Conservation (phyloP, 768 basidiomycete genomes). For the Terana coerulea region DNA sequence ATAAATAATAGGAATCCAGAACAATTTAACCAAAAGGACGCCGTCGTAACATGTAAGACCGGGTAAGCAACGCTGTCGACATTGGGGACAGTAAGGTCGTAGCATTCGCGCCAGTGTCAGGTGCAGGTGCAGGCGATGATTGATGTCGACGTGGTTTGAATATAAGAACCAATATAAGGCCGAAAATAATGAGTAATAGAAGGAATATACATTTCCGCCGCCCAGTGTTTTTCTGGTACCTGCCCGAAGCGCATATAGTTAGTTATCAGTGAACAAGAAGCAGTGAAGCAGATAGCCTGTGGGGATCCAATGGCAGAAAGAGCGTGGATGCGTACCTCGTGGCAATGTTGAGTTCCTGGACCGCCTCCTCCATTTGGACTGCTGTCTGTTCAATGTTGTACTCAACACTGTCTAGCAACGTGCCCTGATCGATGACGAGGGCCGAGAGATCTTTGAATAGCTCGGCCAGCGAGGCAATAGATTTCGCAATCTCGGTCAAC, state of each 20-base stretch:
- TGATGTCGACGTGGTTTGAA: slow-evolving; percentile 79
- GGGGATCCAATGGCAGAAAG: neutral
- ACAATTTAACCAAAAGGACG: slow-evolving; percentile 11
- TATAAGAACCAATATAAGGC: slow-evolving; percentile 81
- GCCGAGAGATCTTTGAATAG: slow-evolving; percentile 93
- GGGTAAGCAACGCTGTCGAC: neutral
- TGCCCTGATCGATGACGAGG: slow-evolving; percentile 97
- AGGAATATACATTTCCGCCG: slow-evolving; percentile 92
- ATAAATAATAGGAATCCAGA: slow-evolving; percentile 2
- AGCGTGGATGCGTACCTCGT: slow-evolving; percentile 54
- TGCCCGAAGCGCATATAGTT: slow-evolving; percentile 26
- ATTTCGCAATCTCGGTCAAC: slow-evolving; percentile 85
- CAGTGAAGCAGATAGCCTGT: neutral
- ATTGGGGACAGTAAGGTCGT: neutral
- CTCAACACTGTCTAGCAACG: slow-evolving; percentile 92
- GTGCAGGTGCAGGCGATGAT: slow-evolving; percentile 21
- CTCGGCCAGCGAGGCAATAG: slow-evolving; percentile 87
- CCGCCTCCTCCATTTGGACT: slow-evolving; percentile 76
- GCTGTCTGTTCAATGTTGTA: slow-evolving; percentile 96
- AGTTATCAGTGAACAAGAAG: slow-evolving; percentile 4
- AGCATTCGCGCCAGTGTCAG: neutral
- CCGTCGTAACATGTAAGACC: slow-evolving; percentile 1
- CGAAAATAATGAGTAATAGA: slow-evolving; percentile 84
- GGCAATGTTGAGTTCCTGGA: slow-evolving; percentile 78
- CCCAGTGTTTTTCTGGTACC: slow-evolving; percentile 93